phyloP scores from a whole-genome alignment of 2,329 filamentous ascomycete species.

The Fusarium pseudonygamai region DNA sequence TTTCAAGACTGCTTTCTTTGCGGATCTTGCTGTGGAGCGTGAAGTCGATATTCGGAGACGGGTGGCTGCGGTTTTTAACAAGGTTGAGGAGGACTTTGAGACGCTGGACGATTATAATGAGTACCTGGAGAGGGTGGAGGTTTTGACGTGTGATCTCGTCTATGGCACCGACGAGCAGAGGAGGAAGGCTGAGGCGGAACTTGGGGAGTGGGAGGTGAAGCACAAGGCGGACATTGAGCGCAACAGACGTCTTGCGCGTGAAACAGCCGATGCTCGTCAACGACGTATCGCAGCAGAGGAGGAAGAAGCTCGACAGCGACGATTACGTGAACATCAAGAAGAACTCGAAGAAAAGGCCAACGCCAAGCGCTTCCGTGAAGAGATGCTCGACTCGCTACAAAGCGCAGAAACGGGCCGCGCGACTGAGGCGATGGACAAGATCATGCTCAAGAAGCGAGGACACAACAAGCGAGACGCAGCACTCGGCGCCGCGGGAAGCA shows the following conservation, averaged over 20 bases:
- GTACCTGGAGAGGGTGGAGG: constrained; percentile 93
- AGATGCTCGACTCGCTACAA: constrained; percentile 76
- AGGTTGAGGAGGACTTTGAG: constrained; percentile 90
- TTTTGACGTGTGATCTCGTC: constrained; percentile 88
- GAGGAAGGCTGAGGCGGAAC: constrained; percentile 55
- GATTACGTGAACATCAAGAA: constrained; percentile 71
- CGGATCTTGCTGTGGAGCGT: constrained; percentile 85
- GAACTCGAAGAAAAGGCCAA: constrained; percentile 76
- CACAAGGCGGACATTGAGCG: constrained; percentile 76
- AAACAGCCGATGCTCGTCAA: constrained; percentile 63
- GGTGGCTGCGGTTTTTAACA: constrained; percentile 85
- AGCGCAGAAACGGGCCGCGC: constrained; percentile 69
- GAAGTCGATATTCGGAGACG: constrained; percentile 91
- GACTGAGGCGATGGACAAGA: constrained; percentile 65
- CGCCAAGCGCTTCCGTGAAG: constrained; percentile 70
- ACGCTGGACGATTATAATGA: constrained; percentile 86
- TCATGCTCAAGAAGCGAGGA: constrained; percentile 78
- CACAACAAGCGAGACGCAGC: constrained; percentile 55
- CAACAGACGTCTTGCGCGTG: constrained; percentile 64
- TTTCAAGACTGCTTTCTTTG: constrained; percentile 90
- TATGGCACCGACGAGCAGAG: constrained; percentile 73
- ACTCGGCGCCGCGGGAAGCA: constrained; percentile 47
- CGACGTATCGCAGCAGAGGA: constrained; percentile 70
- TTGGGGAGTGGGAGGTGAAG: constrained; percentile 72
- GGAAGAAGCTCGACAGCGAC: constrained; percentile 68